phyloP scores from a whole-genome alignment of 345 rosid genomes.

The Citrus medica region DNA sequence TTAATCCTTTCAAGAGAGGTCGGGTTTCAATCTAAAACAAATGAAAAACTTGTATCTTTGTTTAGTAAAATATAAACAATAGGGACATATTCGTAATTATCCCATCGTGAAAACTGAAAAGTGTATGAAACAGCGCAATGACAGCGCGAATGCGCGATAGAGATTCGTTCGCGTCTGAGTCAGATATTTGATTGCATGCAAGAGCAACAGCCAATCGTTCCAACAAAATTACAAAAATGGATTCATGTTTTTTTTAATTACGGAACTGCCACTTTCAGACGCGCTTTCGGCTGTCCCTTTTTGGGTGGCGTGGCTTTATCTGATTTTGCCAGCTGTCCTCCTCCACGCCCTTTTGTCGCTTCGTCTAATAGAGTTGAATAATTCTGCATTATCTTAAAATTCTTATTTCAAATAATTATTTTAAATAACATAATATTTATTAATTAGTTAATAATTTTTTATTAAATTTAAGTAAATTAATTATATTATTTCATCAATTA shows the following conservation, averaged over 20 bases:
- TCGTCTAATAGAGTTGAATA: too few relatives aligned
- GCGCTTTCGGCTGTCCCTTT: constrained; percentile 1
- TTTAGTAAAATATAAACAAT: too few relatives aligned
- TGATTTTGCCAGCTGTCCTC: not conserved
- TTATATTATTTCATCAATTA: too few relatives aligned
- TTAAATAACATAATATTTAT: too few relatives aligned
- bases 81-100: not conserved
- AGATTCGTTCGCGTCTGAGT: not conserved
- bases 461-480: too few relatives aligned
- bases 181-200: constrained; percentile 5
- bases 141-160: constrained; percentile 14
- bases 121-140: constrained; percentile 2
- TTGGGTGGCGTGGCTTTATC: not conserved
- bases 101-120: not conserved
- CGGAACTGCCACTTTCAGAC: constrained; percentile 11
- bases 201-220: not conserved
- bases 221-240: not conserved
- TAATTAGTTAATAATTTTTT: fast-evolving
- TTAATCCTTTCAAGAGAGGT: not conserved
- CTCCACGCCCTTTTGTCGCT: not conserved
- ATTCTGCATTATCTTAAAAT: too few relatives aligned
- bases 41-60: too few relatives aligned
- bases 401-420: too few relatives aligned
- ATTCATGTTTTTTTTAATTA: not conserved
- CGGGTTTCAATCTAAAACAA: not conserved